phyloP scores from a whole-genome alignment of 805 yeast genomes.

The Starmerella bacillaris region DNA sequence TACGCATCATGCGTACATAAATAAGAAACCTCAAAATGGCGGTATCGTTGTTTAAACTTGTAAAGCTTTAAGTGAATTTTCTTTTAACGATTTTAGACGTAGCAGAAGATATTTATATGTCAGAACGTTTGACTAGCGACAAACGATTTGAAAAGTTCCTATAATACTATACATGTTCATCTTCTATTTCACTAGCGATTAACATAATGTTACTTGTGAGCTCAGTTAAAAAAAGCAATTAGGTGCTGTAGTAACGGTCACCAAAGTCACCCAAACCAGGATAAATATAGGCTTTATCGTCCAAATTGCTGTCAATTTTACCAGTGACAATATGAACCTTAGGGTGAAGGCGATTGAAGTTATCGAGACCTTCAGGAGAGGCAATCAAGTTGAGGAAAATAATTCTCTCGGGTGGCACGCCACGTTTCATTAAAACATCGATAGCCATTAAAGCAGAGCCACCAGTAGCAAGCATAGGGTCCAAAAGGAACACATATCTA shows the following conservation, averaged over 20 bases:
- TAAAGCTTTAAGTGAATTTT: too few species aligned
- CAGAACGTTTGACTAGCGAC: too few species aligned
- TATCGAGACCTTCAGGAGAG: slow-evolving; percentile 80
- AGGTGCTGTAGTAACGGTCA: slow-evolving; percentile 88
- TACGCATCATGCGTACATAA: too few species aligned
- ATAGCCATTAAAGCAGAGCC: slow-evolving; percentile 97
- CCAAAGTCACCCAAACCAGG: slow-evolving; percentile 99
- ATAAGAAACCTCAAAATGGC: too few species aligned
- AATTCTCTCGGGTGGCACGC: slow-evolving; percentile 75
- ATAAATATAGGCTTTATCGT: slow-evolving; percentile 65
- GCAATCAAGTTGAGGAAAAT: slow-evolving; percentile 81
- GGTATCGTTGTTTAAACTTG: too few species aligned
- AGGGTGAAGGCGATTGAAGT: slow-evolving; percentile 65
- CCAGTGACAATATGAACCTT: slow-evolving; percentile 81
- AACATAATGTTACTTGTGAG: too few species aligned
- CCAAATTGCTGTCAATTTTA: slow-evolving; percentile 71
- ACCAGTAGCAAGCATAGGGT: slow-evolving; percentile 97
- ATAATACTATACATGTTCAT: too few species aligned
- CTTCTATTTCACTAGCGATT: too few species aligned
- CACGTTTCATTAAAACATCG: slow-evolving; percentile 69
- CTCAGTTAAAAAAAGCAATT: too few species aligned
- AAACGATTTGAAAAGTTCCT: too few species aligned
- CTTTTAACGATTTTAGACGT: too few species aligned
- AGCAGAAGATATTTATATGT: too few species aligned
- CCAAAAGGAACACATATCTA: slow-evolving; percentile 76